Evolutionary conservation across 2,329 filamentous ascomycete genomes (phyloP).

Genomic region (Aspergillus niger): DNA sequence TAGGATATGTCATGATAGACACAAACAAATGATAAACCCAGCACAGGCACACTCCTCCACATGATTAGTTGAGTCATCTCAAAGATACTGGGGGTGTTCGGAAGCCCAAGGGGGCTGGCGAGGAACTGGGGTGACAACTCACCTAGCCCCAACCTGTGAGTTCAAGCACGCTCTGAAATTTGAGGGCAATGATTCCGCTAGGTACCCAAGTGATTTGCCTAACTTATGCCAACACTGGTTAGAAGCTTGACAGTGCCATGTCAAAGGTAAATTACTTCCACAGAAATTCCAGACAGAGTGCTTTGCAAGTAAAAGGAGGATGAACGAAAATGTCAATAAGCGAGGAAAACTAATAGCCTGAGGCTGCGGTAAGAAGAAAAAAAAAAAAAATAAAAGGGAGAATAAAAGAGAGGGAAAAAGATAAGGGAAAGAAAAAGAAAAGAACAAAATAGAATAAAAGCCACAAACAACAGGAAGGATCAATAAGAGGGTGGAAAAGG

Average conservation of each 20-base stretch:
- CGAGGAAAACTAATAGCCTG: too few relatives aligned
- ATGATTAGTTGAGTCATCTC: neutral
- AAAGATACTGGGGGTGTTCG: neutral
- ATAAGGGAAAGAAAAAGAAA: neutral
- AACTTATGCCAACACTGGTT: neutral
- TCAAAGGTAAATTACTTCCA: neutral
- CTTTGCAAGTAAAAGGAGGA: neutral
- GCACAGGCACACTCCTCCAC: neutral
- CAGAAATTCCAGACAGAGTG: neutral
- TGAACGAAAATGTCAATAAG: neutral
- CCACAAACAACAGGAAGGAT: neutral
- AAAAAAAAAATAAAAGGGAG: neutral
- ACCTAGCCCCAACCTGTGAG: slow-evolving; percentile 8
- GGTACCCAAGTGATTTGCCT: neutral
- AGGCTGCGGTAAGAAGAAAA: neutral
- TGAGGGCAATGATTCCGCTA: neutral
- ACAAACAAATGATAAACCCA: neutral
- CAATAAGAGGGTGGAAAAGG: neutral
- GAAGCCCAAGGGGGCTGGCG: neutral
- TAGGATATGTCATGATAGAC: slow-evolving; percentile 15
- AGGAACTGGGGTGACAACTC: neutral
- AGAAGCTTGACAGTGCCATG: neutral
- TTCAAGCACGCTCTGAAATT: neutral
- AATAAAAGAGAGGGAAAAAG: neutral
- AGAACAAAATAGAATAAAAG: neutral